Base-by-base conservation (phyloP, 2,329 filamentous ascomycete genomes). In the Colletotrichum lindemuthianum region DNA sequence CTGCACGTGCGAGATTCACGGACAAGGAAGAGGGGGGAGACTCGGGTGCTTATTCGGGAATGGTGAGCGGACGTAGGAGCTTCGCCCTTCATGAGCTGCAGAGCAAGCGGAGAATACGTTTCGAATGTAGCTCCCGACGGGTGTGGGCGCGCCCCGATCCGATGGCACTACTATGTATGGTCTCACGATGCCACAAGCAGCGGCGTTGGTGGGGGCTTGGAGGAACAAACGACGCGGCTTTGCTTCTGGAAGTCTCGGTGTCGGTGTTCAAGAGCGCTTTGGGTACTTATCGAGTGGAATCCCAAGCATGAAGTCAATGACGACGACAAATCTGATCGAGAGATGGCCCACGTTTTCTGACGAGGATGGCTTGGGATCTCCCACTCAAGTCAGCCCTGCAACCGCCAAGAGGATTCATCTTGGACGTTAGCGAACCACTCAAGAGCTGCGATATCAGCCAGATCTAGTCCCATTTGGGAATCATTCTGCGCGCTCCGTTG, bases 391-490 rank as follows among this genome's bases (percentile, higher is more conserved):
- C 51, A 54, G 51, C 51, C 39, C 40, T 44, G 51, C 39, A 54
- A 54, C 34, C 40, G 24, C 39, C 8, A 13, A 39, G 48, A 56
- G 53, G 53, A 56, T 34, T 56, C 43, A 24, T 24, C 24, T 24
- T 24, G 4, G 24, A 24, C 24, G 24, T 24, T 24, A 34, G 36
- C 54, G 13, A 49, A 40, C 55, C 55, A 60, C 13, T 51, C 49
- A 40, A 45, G 13, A 34, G 50, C 24, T 48, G 44, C 32, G 3
- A 59, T 36, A 24, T 37, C 34, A 45, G 32, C 10, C 49, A 39
- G 36, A 9, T 9, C 60, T 64, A 64, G 13, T 11, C 56, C 39
- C 33, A 7, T 55, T 64, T 16, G 24, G 60, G 60, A 50, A 51
- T 2, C 57, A 60, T 64, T 64, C 15, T 8, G 60, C 60, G 60